phyloP scores from a whole-genome alignment of 805 yeast species.

The Metschnikowia lachancei region DNA sequence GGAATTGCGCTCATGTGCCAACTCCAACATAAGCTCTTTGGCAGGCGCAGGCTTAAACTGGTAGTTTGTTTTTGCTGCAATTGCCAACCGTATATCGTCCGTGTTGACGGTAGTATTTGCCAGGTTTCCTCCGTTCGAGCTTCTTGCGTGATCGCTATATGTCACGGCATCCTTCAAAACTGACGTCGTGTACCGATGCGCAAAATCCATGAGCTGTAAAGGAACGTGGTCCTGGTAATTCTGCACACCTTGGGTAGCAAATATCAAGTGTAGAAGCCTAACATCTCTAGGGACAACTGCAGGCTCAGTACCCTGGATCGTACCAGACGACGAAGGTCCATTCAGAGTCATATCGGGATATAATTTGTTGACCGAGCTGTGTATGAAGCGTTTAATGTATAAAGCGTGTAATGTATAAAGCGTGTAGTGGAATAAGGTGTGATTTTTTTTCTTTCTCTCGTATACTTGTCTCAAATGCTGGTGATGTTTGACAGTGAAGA shows the following conservation, averaged over 20 bases:
- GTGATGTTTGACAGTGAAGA: background rate
- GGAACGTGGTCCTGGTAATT: constrained; percentile 96
- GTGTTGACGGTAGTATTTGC: constrained; percentile 54
- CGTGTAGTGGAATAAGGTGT: no score
- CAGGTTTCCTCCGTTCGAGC: constrained; percentile 31
- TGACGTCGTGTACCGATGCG: constrained; percentile 81
- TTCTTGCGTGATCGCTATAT: constrained; percentile 76
- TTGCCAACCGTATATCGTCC: constrained; percentile 89
- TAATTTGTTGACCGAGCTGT: background rate
- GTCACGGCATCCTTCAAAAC: constrained; percentile 85
- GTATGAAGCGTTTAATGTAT: no score
- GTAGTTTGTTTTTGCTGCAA: constrained; percentile 89
- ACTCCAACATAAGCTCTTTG: constrained; percentile 81
- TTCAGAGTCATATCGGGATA: constrained; percentile 9
- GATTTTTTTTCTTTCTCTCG: no score
- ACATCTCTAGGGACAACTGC: constrained; percentile 79
- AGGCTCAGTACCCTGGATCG: constrained; percentile 16
- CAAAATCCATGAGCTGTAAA: constrained; percentile 94
- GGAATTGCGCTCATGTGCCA: constrained; percentile 89
- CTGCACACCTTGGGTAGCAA: constrained; percentile 91
- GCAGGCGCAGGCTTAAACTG: constrained; percentile 95
- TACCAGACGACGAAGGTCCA: constrained; percentile 10
- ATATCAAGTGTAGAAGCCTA: constrained; percentile 78
- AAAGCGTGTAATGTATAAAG: no score
- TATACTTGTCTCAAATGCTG: no score